These are phyloP conservation scores for Albizia julibrissin DNA, from an alignment of 306 rosid genomes.

Conservation along the genomic window DNA sequence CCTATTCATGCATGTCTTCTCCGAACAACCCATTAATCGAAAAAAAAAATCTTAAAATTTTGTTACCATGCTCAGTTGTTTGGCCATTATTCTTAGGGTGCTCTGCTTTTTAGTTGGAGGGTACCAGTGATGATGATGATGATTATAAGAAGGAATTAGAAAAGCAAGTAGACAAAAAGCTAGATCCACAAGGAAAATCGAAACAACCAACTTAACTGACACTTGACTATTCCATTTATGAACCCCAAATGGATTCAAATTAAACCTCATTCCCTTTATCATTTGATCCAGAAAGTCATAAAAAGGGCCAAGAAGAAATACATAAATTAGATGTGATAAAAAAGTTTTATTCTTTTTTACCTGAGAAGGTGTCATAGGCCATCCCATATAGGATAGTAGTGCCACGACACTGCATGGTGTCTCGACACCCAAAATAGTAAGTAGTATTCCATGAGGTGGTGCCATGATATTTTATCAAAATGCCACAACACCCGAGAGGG, in stretches of 20 bases:
- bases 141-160: constrained; percentile 29
- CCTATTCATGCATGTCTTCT: background rate
- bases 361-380: too few species aligned
- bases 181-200: constrained; percentile 38
- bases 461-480: too few species aligned
- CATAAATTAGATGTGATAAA: background rate
- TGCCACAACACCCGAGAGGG: too few species aligned
- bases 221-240: constrained; percentile 23
- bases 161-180: constrained; percentile 27
- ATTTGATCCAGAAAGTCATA: constrained; percentile 5
- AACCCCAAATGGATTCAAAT: constrained; percentile 2
- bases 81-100: constrained; percentile 26
- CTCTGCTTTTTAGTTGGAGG: background rate
- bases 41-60: background rate
- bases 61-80: constrained; percentile 10
- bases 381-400: too few species aligned
- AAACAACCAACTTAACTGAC: constrained; percentile 31
- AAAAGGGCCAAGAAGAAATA: background rate
- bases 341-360: background rate
- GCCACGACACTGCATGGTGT: too few species aligned
- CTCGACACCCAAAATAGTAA: too few species aligned
- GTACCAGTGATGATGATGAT: constrained; percentile 9
- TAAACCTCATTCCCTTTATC: constrained; percentile 28
- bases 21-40: background rate
- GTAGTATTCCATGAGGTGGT: too few species aligned